A percentile compares a stretch with the other conserved stretches of the same genome.
Conservation (phyloP, 1,284 basidiomycete genomes). For the Cystodermella granulosa region DNA sequence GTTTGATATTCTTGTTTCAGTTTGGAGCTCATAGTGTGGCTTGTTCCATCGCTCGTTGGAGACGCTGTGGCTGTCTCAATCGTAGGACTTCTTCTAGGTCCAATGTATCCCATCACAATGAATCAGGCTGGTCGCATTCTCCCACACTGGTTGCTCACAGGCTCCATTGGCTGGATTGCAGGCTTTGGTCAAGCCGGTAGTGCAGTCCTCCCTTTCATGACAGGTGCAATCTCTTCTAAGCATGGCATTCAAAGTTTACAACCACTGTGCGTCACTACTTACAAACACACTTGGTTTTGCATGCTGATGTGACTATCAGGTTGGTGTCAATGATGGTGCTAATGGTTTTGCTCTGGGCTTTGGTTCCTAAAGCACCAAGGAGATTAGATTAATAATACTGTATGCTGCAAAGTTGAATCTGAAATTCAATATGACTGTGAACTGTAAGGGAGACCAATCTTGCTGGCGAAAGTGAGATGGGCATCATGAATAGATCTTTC, state of each 20-base stretch:
- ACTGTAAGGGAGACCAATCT: too few relatives aligned
- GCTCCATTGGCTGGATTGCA: constrained; percentile 64
- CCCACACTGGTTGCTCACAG: constrained; percentile 59
- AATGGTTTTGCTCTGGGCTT: constrained; percentile 34
- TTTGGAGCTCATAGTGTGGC: constrained; percentile 61
- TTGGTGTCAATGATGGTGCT: constrained; percentile 40
- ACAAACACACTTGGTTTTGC: neutral
- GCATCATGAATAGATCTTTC: too few relatives aligned
- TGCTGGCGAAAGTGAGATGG: too few relatives aligned
- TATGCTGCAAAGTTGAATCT: too few relatives aligned
- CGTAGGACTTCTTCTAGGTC: constrained; percentile 54
- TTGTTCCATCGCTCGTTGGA: constrained; percentile 54
- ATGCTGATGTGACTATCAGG: constrained; percentile 16
- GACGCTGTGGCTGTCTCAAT: constrained; percentile 57
- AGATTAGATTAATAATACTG: too few relatives aligned
- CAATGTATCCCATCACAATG: constrained; percentile 67
- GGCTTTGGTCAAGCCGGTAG: constrained; percentile 64
- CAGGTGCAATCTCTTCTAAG: constrained; percentile 51
- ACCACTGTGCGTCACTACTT: constrained; percentile 46
- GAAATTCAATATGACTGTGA: too few relatives aligned
- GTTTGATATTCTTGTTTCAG: constrained; percentile 24
- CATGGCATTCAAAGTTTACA: constrained; percentile 56
- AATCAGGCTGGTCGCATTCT: constrained; percentile 54
- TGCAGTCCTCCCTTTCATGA: constrained; percentile 62
- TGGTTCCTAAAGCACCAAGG: constrained; percentile 5